Percentiles rank a stretch among this genome's conserved stretches.
phyloP scores from a whole-genome alignment of 2,329 filamentous ascomycete species.

The Colletotrichum destructivum region DNA sequence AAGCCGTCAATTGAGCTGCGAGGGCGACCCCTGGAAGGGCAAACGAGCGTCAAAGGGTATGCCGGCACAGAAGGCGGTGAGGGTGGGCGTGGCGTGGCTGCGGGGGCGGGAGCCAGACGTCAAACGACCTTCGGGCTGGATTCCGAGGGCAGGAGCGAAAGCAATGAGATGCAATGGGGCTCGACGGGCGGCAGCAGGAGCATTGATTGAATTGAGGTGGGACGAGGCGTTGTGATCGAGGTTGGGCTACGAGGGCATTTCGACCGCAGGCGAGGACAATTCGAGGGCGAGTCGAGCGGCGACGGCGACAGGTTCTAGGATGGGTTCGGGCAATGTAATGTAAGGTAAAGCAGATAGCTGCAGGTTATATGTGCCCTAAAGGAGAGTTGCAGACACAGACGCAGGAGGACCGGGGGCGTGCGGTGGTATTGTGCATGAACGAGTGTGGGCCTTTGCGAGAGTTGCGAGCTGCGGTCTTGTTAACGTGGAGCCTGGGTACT shows the following conservation, averaged over 20 bases:
- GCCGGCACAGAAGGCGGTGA: slow-evolving; percentile 38
- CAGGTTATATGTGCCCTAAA: slow-evolving; percentile 49
- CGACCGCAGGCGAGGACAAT: slow-evolving; percentile 12
- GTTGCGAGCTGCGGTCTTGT: slow-evolving; percentile 19
- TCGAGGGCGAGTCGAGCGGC: slow-evolving; percentile 14
- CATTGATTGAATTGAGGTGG: slow-evolving; percentile 16
- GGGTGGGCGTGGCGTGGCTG: slow-evolving; percentile 23
- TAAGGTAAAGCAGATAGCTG: slow-evolving; percentile 41
- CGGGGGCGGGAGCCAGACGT: slow-evolving; percentile 21
- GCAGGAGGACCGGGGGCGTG: slow-evolving; percentile 40
- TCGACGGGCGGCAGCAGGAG: slow-evolving; percentile 23
- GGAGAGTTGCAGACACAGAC: slow-evolving; percentile 48
- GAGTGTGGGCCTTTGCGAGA: slow-evolving; percentile 47
- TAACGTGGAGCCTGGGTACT: slow-evolving; percentile 25
- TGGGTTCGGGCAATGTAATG: slow-evolving; percentile 37
- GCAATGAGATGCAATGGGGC: neutral
- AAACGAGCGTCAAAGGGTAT: slow-evolving; percentile 42
- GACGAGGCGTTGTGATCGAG: slow-evolving; percentile 20
- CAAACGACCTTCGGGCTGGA: slow-evolving; percentile 3
- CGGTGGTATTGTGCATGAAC: slow-evolving; percentile 53
- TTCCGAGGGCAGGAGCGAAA: slow-evolving; percentile 1
- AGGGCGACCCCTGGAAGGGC: slow-evolving; percentile 39
- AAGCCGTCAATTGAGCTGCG: slow-evolving; percentile 22
- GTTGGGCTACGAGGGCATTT: slow-evolving; percentile 35
- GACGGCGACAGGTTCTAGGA: slow-evolving; percentile 20